These are phyloP conservation scores for Coemansia reversa DNA, from an alignment of 192 early-diverging fungal genomes.

Conservation along the genomic window DNA sequence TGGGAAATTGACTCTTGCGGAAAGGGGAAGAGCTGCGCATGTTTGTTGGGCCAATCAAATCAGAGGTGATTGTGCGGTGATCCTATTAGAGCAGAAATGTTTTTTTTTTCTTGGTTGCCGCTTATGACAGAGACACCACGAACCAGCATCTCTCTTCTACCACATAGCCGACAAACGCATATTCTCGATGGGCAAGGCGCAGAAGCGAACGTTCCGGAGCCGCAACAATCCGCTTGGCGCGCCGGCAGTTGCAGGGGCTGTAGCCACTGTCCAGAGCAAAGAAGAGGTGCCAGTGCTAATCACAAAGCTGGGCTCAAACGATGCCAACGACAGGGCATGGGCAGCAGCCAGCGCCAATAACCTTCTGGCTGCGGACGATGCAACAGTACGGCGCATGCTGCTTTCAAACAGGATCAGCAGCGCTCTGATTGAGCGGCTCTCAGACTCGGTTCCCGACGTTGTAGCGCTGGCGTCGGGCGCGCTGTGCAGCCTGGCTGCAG, in stretches of 20 bases:
- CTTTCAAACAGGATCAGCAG: slow-evolving; percentile 69
- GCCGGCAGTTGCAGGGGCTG: slow-evolving; percentile 22
- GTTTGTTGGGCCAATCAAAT: no score
- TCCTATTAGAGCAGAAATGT: no score
- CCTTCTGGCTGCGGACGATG: slow-evolving; percentile 55
- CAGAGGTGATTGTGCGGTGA: no score
- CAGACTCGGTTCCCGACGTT: slow-evolving; percentile 69
- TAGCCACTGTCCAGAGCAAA: slow-evolving; percentile 27
- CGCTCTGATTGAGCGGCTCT: slow-evolving; percentile 69
- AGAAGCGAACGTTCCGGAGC: slow-evolving; percentile 49
- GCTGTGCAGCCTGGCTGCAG: slow-evolving; percentile 52
- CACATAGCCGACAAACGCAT: not conserved
- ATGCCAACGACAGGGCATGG: slow-evolving; percentile 81
- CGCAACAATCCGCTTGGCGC: slow-evolving; percentile 41
- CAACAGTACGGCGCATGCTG: slow-evolving; percentile 60
- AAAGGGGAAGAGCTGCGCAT: no score
- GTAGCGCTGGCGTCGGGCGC: slow-evolving; percentile 73
- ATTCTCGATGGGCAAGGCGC: slow-evolving; percentile 48
- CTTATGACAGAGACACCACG: no score
- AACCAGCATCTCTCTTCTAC: no score
- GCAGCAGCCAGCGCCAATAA: slow-evolving; percentile 85
- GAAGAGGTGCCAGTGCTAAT: slow-evolving; percentile 40
- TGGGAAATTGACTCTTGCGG: no score
- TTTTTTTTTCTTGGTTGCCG: no score
- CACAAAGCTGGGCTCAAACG: slow-evolving; percentile 62